Evolutionary conservation across 352 stramenopile species (phyloP), one percentile per base, ranked within the genome.

Genomic region (Globisporangium solare): DNA sequence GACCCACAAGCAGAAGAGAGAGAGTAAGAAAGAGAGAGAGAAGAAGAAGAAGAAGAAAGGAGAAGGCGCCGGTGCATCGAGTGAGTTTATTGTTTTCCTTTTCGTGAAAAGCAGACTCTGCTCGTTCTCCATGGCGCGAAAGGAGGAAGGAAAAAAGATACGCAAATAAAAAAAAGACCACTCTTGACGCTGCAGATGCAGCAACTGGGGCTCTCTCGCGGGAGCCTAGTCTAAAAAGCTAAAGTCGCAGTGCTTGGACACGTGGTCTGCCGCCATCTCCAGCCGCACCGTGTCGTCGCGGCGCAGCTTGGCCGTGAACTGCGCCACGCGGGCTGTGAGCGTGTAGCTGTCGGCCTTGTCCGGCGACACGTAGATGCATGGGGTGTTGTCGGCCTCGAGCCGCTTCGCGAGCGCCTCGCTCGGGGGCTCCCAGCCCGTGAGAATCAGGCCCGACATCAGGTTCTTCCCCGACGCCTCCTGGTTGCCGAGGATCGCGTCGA

Each of bases 261-360:
- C 77, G 67, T 94, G 84, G 24, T 91, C 74, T 1, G 84, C 78
- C 14, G 84, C 84, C 73, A 92, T 71, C 35, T 94, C 69, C 63
- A 94, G 70, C 49, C 84, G 79, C 52, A 73, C 70, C 11, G 74
- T 71, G 64, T 94, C 84, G 48, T 94, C 79, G 14, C 70, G 76
- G 54, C 82, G 83, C 27, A 92, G 70, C 60, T 94, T 94, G 57
- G 84, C 84, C 46, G 82, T 92, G 66, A 94, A 94, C 48, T 82
- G 69, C 15, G 84, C 66, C 50, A 94, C 66, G n/a, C 73, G 76
- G 31, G 84, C 83, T 47, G 82, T 92, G 41, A 94, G 74, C 46
- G 80, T 92, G 74, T 92, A 94, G 77, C 84, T 94, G 67, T 94
- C 84, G 41, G 82, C 83, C 60, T 85, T 87, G 50, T 87, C 73